Evolutionary conservation across 1,284 basidiomycete species (phyloP), one percentile per base, ranked within the genome.

Genomic region (Omphalotus olearius): DNA sequence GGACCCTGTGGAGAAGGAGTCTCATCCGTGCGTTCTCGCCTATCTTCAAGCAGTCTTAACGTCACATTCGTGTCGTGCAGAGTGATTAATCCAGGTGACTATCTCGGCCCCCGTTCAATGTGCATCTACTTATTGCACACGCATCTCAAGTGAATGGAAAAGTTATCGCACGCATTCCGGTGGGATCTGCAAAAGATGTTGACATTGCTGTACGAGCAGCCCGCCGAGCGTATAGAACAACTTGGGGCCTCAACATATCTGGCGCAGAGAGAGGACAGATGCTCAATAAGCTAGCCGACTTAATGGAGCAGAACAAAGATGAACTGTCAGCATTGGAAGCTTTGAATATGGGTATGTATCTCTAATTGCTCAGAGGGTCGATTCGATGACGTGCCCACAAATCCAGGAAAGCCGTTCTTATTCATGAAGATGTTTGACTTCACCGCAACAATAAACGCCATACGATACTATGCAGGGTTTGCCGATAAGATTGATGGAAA

Each of bases 131-230:
- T 30, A 30, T 5, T 3, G 41, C 35, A 41, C n/a, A 6, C 44
- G 35, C 33, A 46, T 14, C 4, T 36, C 18, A 40, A 71, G 74
- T 84, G 2, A 91, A 69, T 33, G 91, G 87, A 54, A 80, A 90
- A 66, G 61, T 79, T 47, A 74, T 87, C 60, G 78, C 78, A 13
- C 60, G 73, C 42, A 73, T 92, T 59, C 68, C 83, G 20, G 86
- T 81, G 61, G 90, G 79, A 30, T 78, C 78, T 35, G 46, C 72
- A 17, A 75, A 78, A 59, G 90, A 93, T 62, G 78, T 92, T 59
- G 85, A 93, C 62, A 54, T 68, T 50, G 90, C 90, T 28, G 83
- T 91, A 59, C 69, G 73, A n/a, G 86, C 79, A 28, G 91, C 92
- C 7, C 76, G 20, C 16, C 39, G 63, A 56, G 62, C 90, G 2